Base-by-base conservation (phyloP, 2,329 filamentous ascomycete species). In the Trichoderma sp. region DNA sequence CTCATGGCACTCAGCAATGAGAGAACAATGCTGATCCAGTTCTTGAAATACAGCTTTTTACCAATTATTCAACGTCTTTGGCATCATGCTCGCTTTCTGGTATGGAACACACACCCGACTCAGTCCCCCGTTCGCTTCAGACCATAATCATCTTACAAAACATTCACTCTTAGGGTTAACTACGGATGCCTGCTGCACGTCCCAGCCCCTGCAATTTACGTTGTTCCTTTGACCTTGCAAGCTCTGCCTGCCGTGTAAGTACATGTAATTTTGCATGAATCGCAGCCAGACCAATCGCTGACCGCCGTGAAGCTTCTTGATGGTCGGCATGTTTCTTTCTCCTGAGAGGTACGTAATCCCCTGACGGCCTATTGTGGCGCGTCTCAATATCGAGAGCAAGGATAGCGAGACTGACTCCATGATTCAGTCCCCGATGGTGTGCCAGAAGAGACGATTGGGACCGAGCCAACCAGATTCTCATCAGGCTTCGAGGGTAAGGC, bases 401-500 rank as follows among this genome's bases (percentile, higher is more conserved):
- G 17, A 9, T 9, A 19, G 32, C 5, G 13, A 54, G n/a, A 42
- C 48, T 64, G 34, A 64, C 35, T 70, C 74, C 52, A n/a, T 13
- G 5, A 81, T 84, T 17, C 69, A 90, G 87, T 7, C 89, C 89
- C 15, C 84, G 90, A 71, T 92, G 87, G 85, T 84, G 90, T 27
- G 90, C 89, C 27, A 86, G 87, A 71, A 83, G 87, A 72, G 89
- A 91, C 72, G 84, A 88, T 70, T 91, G 88, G 88, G 89, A 92
- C 69, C 81, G 85, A 48, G 87, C 89, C 1, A 84, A 83, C 3
- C 69, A 68, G 0, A 84, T 87, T 19, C 82, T 92, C 7, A 81
- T 84, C 22, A 80, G 77, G 42, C 81, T 92, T 48, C 74, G 79
- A 68, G 73, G 74, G 78, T 80, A 70, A 71, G 74, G 66, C 17